Evolutionary conservation across 2,329 filamentous ascomycete genomes (phyloP), one percentile per base, ranked within the genome.

Genomic region (Colletotrichum gigasporum): DNA sequence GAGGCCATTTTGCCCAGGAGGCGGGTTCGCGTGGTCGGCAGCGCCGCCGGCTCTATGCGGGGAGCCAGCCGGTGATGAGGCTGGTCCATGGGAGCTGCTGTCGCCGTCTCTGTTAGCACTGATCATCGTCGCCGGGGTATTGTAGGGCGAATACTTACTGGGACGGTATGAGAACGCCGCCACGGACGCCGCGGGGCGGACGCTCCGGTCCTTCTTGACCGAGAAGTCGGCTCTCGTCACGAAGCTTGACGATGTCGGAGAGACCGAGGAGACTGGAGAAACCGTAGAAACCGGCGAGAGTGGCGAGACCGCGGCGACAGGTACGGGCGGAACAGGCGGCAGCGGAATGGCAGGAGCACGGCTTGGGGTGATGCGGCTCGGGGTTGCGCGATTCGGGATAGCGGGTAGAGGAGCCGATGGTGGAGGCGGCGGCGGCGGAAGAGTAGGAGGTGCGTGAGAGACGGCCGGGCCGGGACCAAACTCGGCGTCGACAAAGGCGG

Each of bases 141-240:
- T 24, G n/a, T n/a, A 28, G n/a, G 8, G 11, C 11, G 41, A 14
- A n/a, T 30, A 45, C 62, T 62, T 34, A 65, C 62, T 35, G 5
- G 42, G 28, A 18, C 56, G 56, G 1, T 37, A 45, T 9, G 56
- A 39, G 10, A 65, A 50, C 12, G 35, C 28, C 35, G 48, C 35
- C 34, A 65, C 26, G 3, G 56, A 65, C 2, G 48, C 48, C 1
- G 50, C 56, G 7, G 62, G 62, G 1, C 62, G 62, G 1, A 65
- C 37, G 12, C 22, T 50, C 0, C 62, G 56, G 16, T 65, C 57
- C 32, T 54, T 65, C 42, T 54, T 53, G 3, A 65, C 24, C 2
- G 56, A 62, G 16, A 65, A 65, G 30, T 65, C 62, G 39, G 47
- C 42, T 14, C 20, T 24, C 5, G 61, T 64, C 22, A 64, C 61